Base-by-base conservation (phyloP, 495 filamentous ascomycete species). In the Penicillium alfredii region DNA sequence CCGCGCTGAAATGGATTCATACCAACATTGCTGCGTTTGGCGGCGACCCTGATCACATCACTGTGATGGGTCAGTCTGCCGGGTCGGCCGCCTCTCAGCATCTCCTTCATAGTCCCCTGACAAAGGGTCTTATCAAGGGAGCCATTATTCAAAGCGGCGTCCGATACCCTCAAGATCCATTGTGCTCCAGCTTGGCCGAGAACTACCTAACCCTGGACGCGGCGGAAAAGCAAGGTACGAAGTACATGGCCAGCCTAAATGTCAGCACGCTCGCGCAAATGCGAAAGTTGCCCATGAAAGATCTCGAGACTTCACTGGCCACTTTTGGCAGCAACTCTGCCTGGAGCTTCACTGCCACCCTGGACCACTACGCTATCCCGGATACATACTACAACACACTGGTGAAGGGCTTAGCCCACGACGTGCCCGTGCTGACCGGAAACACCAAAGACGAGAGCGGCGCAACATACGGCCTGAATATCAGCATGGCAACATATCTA, bases 21-120 rank as follows among this genome's bases (percentile, higher is more conserved):
- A 57, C 60, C 16, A 69, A 70, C 33, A 70, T 70, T 43, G 53
- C 47, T 2, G 36, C 61, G 8, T 83, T 83, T 28, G 79, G 77
- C 27, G 79, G 78, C 16, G 76, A 83, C 48, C 71, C 62, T 14
- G 33, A 54, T 12, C 52, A 58, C 10, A 58, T 71, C 20, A 68
- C 64, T 4, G 57, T 66, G 11, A 62, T 55, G 59, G 65, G 67
- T 3, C 53, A 68, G 40, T 54, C 51, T n/a, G 49, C 35, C 2
- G 38, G 38, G n/a, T 44, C 51, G 15, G 69, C 64, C 4, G 61
- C 64, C 9, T 63, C 69, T 17, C 53, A 60, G 25, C 57, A 57
- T 33, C 45, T 50, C 10, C 43, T 60, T 21, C 55, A 60, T 32
- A 57, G 53, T 17, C 46, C 45, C 14, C 42, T 60, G 8, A 50